Conservation (phyloP, 2,329 filamentous ascomycete genomes). For the Chrysoporthe deuterocubensis region DNA sequence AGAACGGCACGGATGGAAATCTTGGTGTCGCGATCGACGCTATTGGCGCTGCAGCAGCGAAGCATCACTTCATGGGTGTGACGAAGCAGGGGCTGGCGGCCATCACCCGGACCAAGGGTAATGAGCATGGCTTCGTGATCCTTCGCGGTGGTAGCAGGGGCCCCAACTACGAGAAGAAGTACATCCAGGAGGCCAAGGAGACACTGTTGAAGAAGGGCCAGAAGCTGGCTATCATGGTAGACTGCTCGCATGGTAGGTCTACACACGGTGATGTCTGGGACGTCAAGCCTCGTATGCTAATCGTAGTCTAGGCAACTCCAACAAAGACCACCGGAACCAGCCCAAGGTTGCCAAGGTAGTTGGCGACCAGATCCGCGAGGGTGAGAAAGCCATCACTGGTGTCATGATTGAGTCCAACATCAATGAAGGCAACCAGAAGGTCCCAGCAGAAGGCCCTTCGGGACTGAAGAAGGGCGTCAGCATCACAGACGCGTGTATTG, state of each 20-base stretch:
- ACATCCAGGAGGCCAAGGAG: constrained; percentile 78
- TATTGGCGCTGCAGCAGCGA: constrained; percentile 82
- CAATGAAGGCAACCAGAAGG: constrained; percentile 87
- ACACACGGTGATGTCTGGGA: neutral
- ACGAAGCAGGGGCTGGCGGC: constrained; percentile 96
- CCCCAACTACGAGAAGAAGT: constrained; percentile 90
- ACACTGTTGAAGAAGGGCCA: constrained; percentile 81
- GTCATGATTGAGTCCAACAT: constrained; percentile 99
- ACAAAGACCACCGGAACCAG: constrained; percentile 97
- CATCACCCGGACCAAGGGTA: constrained; percentile 90
- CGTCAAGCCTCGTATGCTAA: constrained; percentile 26
- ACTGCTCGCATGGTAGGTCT: constrained; percentile 87
- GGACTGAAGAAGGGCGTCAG: constrained; percentile 86
- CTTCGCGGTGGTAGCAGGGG: constrained; percentile 88
- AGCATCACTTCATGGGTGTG: constrained; percentile 97
- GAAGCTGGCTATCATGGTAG: constrained; percentile 91
- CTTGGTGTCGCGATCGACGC: constrained; percentile 92
- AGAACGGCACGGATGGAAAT: constrained; percentile 96
- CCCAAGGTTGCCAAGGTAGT: constrained; percentile 86
- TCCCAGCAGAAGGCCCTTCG: constrained; percentile 77
- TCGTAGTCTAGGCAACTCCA: constrained; percentile 75
- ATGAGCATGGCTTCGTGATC: constrained; percentile 97
- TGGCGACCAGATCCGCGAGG: constrained; percentile 82
- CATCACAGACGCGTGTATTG: constrained; percentile 95
- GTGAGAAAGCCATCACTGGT: constrained; percentile 87